A percentile compares a stretch with the other conserved stretches of the same genome.
These are phyloP conservation scores for Beauveria rudraprayagi DNA, from an alignment of 2,329 filamentous ascomycete genomes.

Conservation along the genomic window DNA sequence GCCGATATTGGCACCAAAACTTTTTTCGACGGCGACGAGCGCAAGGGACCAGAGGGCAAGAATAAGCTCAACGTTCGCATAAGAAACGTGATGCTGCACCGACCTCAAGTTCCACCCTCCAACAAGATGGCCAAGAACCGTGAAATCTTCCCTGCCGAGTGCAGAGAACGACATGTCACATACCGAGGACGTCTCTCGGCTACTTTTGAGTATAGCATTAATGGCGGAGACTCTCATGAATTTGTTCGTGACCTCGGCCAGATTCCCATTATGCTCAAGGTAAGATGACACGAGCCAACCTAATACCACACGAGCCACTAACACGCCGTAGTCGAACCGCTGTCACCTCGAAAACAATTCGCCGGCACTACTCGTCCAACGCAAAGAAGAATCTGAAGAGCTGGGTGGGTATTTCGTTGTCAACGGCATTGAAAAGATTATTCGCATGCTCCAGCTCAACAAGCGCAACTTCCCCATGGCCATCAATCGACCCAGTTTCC, in stretches of 20 bases:
- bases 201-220: slow-evolving; percentile 77
- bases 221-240: slow-evolving; percentile 77
- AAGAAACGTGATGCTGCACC: slow-evolving; percentile 75
- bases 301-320: slow-evolving; percentile 9
- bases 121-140: slow-evolving; percentile 82
- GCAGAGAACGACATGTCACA: slow-evolving; percentile 84
- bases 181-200: slow-evolving; percentile 83
- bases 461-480: slow-evolving; percentile 93
- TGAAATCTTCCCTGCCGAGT: slow-evolving; percentile 85
- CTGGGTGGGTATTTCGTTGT: slow-evolving; percentile 95
- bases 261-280: slow-evolving; percentile 88
- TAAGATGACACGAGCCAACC: slow-evolving; percentile 30
- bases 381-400: slow-evolving; percentile 94
- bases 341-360: slow-evolving; percentile 86
- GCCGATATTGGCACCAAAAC: slow-evolving; percentile 85
- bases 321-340: slow-evolving; percentile 59
- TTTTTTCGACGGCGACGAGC: slow-evolving; percentile 74
- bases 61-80: slow-evolving; percentile 74
- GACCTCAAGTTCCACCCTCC: slow-evolving; percentile 65
- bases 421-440: slow-evolving; percentile 95
- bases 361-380: slow-evolving; percentile 71
- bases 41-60: slow-evolving; percentile 47
- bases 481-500: slow-evolving; percentile 84
- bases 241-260: slow-evolving; percentile 79
- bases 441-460: slow-evolving; percentile 84